Conservation (phyloP, 2,329 filamentous ascomycete genomes). For the Ophiocordyceps camponoti-leonardi region DNA sequence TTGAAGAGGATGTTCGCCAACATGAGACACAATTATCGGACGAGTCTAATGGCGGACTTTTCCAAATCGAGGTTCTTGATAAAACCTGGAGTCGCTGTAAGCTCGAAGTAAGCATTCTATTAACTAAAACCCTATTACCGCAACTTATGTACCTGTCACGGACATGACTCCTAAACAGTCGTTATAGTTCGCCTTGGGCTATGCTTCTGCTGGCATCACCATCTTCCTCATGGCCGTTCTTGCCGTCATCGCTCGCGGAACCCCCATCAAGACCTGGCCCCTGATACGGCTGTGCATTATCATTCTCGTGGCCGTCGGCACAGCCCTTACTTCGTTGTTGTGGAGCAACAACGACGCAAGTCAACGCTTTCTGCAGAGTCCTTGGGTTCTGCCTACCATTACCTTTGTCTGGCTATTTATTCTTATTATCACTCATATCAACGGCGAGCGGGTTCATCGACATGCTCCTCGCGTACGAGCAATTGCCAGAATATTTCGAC, state of each 20-base stretch:
- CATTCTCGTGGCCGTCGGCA: constrained; percentile 12
- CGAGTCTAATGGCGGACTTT: not conserved
- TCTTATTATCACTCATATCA: constrained; percentile 15
- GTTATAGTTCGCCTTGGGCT: constrained; percentile 16
- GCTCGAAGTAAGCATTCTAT: not conserved
- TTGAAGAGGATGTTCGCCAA: constrained; percentile 6
- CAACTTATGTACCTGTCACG: no score
- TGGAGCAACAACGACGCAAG: constrained; percentile 5
- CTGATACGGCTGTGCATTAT: constrained; percentile 13
- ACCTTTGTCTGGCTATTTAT: constrained; percentile 16
- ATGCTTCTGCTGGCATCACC: constrained; percentile 13
- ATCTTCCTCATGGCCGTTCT: constrained; percentile 15
- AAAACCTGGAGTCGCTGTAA: not conserved
- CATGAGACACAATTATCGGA: constrained; percentile 2
- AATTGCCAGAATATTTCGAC: no score
- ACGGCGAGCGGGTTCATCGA: constrained; percentile 1
- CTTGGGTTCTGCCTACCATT: constrained; percentile 17
- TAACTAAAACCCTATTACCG: no score
- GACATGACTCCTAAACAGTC: no score
- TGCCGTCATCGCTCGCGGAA: constrained; percentile 12
- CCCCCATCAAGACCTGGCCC: constrained; percentile 15
- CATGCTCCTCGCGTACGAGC: not conserved
- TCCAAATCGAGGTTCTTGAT: not conserved
- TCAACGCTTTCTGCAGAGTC: constrained; percentile 8
- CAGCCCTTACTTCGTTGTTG: constrained; percentile 11